Evolutionary conservation across 805 yeast genomes (phyloP), one percentile per base, ranked within the genome.

Genomic region (Candida qinlingensis): DNA sequence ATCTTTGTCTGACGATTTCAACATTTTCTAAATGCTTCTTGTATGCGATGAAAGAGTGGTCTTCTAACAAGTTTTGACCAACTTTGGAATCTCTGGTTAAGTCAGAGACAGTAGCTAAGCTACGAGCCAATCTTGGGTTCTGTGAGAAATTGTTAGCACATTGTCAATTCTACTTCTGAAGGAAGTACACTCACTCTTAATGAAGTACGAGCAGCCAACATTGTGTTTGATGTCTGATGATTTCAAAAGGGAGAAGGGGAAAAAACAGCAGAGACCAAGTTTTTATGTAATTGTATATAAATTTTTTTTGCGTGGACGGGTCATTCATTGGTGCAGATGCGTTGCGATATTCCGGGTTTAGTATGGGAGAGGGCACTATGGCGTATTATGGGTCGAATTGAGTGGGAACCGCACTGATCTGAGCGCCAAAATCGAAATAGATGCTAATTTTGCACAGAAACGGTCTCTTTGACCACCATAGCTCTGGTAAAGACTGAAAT

Each of bases 21-120:
- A 94, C 84, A 66, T 87, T 89, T 74, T 90, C 96, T 60, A 87
- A 72, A 65, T 91, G 87, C 69, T 87, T 79, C 77, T 90, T 90
- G 81, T 92, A 92, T 70, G 89, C 85, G 70, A 92, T 87, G 79
- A 81, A 91, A 47, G 92, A 87, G 71, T 80, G 81, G 65, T 80
- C 76, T 75, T 87, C 96, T 70, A 86, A 75, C 73, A 84, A 77
- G 76, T 87, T 88, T 74, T 83, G 89, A 69, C 75, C 71, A 49
- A 86, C 94, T 71, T 84, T 82, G 53, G 90, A 83, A 70, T 86
- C 91, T 58, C 75, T 72, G 53, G 79, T 71, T 59, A 79, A 56
- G 38, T 56, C 57, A 49, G 74, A 56, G 45, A 65, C 69, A 35
- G 75, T 66, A 47, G 76, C 74, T 47, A 72, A 57, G 49, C 73